phyloP scores from a whole-genome alignment of 306 rosid species.

The Castanea crenata region DNA sequence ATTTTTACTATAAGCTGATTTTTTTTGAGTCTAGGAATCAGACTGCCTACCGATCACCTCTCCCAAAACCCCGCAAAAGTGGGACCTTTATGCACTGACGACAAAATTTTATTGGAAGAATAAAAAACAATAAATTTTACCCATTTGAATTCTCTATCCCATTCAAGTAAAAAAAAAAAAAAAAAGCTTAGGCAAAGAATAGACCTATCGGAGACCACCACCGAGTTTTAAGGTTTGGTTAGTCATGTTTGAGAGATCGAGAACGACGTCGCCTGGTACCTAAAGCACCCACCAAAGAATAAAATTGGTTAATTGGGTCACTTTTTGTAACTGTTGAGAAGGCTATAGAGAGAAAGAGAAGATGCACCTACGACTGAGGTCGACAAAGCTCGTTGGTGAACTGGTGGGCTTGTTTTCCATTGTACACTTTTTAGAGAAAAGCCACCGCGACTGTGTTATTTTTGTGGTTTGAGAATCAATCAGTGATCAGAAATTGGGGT shows the following conservation, averaged over 20 bases:
- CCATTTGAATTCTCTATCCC: too few species aligned
- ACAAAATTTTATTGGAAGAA: too few species aligned
- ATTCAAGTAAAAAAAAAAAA: too few species aligned
- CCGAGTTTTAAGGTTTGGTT: conserved; percentile 88
- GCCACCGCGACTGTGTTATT: too few species aligned
- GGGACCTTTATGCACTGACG: too few species aligned
- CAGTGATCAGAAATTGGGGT: too few species aligned
- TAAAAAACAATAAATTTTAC: background rate
- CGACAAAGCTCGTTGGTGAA: conserved; percentile 36
- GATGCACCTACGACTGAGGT: conserved; percentile 51
- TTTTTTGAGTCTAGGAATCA: background rate
- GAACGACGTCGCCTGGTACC: conserved; percentile 88
- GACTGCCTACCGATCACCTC: too few species aligned
- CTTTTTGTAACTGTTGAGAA: background rate
- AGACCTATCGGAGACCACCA: conserved; percentile 79
- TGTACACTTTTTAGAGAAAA: background rate
- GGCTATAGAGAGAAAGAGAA: background rate
- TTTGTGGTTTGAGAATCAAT: too few species aligned
- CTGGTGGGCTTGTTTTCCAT: conserved; percentile 45
- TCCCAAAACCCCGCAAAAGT: too few species aligned
- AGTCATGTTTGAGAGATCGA: conserved; percentile 75
- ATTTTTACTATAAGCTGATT: background rate
- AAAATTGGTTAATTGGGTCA: background rate
- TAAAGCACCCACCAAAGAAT: conserved; percentile 22
- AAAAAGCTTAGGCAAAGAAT: background rate